Evolutionary conservation across 2,329 filamentous ascomycete genomes (phyloP).

Genomic region (Beauveria varroae): DNA sequence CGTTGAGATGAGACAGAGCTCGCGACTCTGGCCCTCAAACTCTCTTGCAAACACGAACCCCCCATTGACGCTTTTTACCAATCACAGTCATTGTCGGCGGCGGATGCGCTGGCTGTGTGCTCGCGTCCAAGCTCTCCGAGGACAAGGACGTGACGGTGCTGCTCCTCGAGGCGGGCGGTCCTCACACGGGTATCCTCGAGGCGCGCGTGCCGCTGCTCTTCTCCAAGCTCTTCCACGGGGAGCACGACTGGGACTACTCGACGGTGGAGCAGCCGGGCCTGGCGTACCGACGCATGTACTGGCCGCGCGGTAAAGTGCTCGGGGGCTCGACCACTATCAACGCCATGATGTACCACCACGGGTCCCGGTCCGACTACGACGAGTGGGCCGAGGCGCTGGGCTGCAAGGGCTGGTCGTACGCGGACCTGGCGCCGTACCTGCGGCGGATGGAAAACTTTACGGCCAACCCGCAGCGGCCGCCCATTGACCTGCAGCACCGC

Average conservation of each 20-base stretch:
- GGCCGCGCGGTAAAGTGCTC: slow-evolving; percentile 18
- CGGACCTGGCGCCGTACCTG: slow-evolving; percentile 16
- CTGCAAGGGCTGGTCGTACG: slow-evolving; percentile 16
- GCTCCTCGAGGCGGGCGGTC: slow-evolving; percentile 15
- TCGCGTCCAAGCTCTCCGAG: slow-evolving; percentile 22
- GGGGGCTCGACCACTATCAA: slow-evolving; percentile 19
- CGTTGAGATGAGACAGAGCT: background rate
- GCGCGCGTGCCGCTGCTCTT: slow-evolving; percentile 16
- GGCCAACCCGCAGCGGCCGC: slow-evolving; percentile 13
- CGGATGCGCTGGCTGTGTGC: slow-evolving; percentile 22
- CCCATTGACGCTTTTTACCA: background rate
- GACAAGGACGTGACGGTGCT: slow-evolving; percentile 16
- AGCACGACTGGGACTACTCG: slow-evolving; percentile 20
- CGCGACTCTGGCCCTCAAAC: no score
- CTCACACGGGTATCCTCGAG: slow-evolving; percentile 14
- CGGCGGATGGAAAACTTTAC: slow-evolving; percentile 16
- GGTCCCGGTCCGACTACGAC: slow-evolving; percentile 16
- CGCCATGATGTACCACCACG: slow-evolving; percentile 20
- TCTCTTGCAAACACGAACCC: background rate
- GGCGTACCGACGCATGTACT: slow-evolving; percentile 17
- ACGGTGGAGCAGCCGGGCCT: slow-evolving; percentile 17
- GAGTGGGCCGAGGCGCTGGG: slow-evolving; percentile 15
- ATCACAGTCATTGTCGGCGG: slow-evolving; percentile 20
- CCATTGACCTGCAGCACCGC: slow-evolving; percentile 13
- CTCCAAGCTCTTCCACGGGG: slow-evolving; percentile 15